Evolutionary conservation across 2,329 filamentous ascomycete genomes (phyloP).

Genomic region (Alternaria alternata): DNA sequence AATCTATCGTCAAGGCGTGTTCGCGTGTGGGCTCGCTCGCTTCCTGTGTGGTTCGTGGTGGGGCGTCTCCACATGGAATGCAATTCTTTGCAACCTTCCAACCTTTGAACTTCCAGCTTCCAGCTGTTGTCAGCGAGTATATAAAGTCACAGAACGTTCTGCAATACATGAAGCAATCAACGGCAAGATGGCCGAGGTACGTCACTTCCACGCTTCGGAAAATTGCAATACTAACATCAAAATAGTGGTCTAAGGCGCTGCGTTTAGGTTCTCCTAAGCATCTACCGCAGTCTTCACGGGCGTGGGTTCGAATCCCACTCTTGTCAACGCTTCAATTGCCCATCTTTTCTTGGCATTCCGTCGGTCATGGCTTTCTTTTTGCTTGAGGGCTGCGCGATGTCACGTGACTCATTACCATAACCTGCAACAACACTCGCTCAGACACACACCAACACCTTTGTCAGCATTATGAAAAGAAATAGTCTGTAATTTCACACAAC

Average conservation of each 20-base stretch:
- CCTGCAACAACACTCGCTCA: no score
- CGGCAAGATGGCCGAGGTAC: no score
- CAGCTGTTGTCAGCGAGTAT: background rate
- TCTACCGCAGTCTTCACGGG: conserved; percentile 33
- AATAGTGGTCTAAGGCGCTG: conserved; percentile 33
- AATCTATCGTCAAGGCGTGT: background rate
- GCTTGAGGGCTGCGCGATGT: no score
- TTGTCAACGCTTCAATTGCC: conserved; percentile 8
- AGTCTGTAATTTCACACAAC: no score
- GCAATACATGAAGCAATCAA: background rate
- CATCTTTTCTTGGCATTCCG: no score
- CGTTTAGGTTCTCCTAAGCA: conserved; percentile 36
- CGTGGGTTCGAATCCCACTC: conserved; percentile 41
- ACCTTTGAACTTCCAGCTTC: background rate
- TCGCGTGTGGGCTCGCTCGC: background rate
- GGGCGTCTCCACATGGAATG: background rate
- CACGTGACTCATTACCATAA: no score
- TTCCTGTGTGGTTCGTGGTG: background rate
- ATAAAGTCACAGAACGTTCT: fast-evolving
- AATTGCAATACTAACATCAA: no score
- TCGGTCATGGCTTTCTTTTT: no score
- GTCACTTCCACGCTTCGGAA: no score
- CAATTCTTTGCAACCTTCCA: conserved; percentile 1
- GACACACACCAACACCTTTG: no score
- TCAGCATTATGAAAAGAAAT: no score